A percentile compares a stretch with the other conserved stretches of the same genome.
Conservation (phyloP, 805 yeast species). For the Kazachstania bromeliacearum region DNA sequence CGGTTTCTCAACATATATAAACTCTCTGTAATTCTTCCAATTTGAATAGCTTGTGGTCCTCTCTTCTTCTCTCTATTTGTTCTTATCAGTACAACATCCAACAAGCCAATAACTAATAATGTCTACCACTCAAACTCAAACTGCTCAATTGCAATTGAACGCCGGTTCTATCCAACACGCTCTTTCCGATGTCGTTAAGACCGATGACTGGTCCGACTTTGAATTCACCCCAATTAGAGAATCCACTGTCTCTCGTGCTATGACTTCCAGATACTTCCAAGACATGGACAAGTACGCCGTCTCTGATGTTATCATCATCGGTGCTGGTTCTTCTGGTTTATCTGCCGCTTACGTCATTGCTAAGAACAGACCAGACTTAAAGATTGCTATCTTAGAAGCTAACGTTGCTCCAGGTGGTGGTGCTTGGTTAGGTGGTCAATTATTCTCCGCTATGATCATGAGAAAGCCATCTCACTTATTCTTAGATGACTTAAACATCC, state of each 20-base stretch:
- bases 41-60: no score
- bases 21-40: no score
- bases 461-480: constrained; percentile 71
- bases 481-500: constrained; percentile 52
- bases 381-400: constrained; percentile 65
- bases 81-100: neutral
- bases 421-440: constrained; percentile 68
- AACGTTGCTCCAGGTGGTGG: constrained; percentile 77
- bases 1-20: no score
- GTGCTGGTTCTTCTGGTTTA: constrained; percentile 72
- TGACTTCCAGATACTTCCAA: constrained; percentile 64
- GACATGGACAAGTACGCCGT: constrained; percentile 69
- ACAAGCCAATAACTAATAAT: neutral
- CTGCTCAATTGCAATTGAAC: constrained; percentile 10
- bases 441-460: constrained; percentile 69
- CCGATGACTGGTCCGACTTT: constrained; percentile 55
- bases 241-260: constrained; percentile 70
- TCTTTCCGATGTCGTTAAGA: constrained; percentile 25
- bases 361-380: constrained; percentile 64
- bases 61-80: neutral
- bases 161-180: constrained; percentile 17
- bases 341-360: constrained; percentile 69
- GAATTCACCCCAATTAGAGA: constrained; percentile 66
- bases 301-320: constrained; percentile 64
- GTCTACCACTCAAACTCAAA: constrained; percentile 8